Base-by-base conservation (phyloP, 768 basidiomycete genomes). In the Termitomyces sp. region DNA sequence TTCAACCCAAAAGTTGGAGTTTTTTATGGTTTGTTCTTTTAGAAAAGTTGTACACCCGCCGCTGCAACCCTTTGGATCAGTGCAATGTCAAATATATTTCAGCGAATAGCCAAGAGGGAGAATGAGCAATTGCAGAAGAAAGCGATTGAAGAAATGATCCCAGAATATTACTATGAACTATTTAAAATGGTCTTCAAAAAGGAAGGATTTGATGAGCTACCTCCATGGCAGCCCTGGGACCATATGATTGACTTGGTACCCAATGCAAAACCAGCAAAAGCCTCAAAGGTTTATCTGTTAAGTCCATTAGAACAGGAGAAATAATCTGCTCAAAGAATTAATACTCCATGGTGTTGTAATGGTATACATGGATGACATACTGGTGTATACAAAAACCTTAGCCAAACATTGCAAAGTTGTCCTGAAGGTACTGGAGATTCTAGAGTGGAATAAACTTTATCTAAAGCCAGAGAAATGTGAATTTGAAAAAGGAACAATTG, bases 341-440 rank as follows among this genome's bases (percentile, higher is more conserved):
- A 66, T 76, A 10, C 39, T 42, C 7, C 52, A 45, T 16, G 63
- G 61, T 0, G 7, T 44, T 7, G 68, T 73, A 15, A 60, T 74
- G 22, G 67, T 76, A 0, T 77, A 76, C 56, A 48, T 76, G 11
- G 71, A 76, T 40, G 70, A 76, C 56, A 72, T 75, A 32, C 67
- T 76, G 2, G 66, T 77, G 47, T 76, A 63, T 58, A 69, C 72
- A 4, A 46, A 64, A 2, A 62, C 36, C 35, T 23, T 63, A 3
- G 57, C 61, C 12, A 49, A 64, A 38, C 67, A 71, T 35, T n/a
- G 51, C 3, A 6, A 49, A 39, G 48, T 58, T 0, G 57, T 66
- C 1, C 18, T 49, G 4, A 38, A 60, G 20, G 66, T 72, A 0
- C 52, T 74, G 5, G 40, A 60, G 29, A 29, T 29, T 29, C 29